Evolutionary conservation across 495 filamentous ascomycete genomes (phyloP).

Genomic region (Aspergillus conjunctus): DNA sequence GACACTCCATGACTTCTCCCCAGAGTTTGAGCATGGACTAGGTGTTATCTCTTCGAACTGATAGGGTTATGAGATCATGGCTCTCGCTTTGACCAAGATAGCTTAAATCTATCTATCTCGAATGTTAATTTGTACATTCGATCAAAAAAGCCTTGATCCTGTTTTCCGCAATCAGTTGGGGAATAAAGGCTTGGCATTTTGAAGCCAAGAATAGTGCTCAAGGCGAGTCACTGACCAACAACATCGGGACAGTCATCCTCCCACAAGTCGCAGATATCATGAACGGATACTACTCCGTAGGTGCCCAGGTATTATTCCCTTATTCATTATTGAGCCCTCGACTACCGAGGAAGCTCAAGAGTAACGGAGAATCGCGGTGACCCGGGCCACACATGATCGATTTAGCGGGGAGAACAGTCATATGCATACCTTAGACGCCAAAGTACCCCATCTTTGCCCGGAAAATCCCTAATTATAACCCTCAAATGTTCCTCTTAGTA

Average conservation of each 20-base stretch:
- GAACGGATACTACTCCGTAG: background rate
- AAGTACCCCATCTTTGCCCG: too few species aligned
- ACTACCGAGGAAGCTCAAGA: too few species aligned
- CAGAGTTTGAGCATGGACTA: too few species aligned
- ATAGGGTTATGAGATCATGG: background rate
- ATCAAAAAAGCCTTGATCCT: too few species aligned
- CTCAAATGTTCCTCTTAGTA: too few species aligned
- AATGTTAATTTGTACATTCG: background rate
- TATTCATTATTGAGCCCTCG: too few species aligned
- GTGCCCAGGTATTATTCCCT: background rate
- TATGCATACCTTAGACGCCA: background rate
- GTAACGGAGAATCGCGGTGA: background rate
- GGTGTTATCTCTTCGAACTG: background rate
- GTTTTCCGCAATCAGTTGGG: too few species aligned
- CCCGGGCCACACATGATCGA: background rate
- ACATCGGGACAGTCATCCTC: background rate
- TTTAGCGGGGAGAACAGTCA: background rate
- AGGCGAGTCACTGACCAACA: background rate
- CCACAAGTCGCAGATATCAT: conserved; percentile 3
- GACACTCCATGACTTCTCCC: background rate
- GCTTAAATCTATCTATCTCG: background rate
- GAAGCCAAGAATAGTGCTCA: background rate
- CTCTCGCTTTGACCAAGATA: background rate
- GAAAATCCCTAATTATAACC: too few species aligned
- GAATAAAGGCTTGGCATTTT: background rate